Base-by-base conservation (phyloP, 2,329 filamentous ascomycete species). In the Stemphylium beticola region DNA sequence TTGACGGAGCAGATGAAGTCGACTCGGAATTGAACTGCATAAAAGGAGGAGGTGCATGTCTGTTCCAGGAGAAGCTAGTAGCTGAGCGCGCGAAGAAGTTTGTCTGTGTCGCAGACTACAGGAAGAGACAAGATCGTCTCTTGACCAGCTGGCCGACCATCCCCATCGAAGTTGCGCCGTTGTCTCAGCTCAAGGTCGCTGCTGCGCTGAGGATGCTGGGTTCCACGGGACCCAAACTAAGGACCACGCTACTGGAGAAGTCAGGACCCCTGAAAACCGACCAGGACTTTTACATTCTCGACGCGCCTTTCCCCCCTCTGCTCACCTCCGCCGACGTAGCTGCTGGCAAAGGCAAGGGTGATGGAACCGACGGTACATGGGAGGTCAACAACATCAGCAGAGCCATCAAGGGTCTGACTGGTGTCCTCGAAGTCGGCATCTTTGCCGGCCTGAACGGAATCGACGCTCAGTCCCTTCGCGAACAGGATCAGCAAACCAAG, bases 21-120 rank as follows among this genome's bases (percentile, higher is more conserved):
- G 95, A 99, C 73, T 87, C 91, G 41, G 90, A 96, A 47, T 79
- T 99, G 56, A 99, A 98, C 77, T 92, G 93, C 72, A 98, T 99
- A 80, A 98, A 98, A 81, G 95, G 95, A 49, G 95, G 95, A 44
- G 95, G 95, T 54, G 95, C 92, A n/a, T 99, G 95, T 77, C 79
- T 98, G 52, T 96, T 96, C 80, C 95, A 98, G 77, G 95, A 99
- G 79, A 99, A 99, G 81, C 82, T 99, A 32, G 93, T 99, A 4
- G 93, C 93, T 4, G 86, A 91, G 56, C 85, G 89, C 44, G 89
- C 92, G 3, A 90, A 87, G 76, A 90, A 91, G 72, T 96, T 97
- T 70, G 83, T 97, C 59, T 93, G 91, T 67, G 91, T 96, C 53
- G 92, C 71, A 87, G 95, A 99, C 77, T 96, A 93, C 74, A 87